Evolutionary conservation across 2,329 filamentous ascomycete species (phyloP).

Genomic region (Coccinonectria pachysandricola): DNA sequence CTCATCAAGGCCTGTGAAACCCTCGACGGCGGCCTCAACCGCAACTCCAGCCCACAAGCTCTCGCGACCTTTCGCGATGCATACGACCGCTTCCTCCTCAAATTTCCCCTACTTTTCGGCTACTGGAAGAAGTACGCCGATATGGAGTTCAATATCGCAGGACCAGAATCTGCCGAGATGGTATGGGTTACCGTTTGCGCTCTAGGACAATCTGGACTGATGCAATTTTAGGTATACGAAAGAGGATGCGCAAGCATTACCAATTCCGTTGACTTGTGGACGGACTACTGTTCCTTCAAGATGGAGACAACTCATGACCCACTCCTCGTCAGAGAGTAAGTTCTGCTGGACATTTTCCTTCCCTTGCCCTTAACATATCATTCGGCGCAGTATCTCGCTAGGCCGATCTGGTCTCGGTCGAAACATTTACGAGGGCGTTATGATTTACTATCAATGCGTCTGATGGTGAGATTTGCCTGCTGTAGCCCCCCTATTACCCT

Average conservation of each 20-base stretch:
- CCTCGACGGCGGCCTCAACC: conserved; percentile 86
- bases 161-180: conserved; percentile 95
- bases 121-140: conserved; percentile 99
- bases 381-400: conserved; percentile 33
- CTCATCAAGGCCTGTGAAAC: conserved; percentile 72
- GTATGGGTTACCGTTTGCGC: conserved; percentile 36
- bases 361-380: conserved; percentile 55
- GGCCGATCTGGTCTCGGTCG: conserved; percentile 31
- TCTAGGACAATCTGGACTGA: conserved; percentile 5
- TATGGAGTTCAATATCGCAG: conserved; percentile 91
- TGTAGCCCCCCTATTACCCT: conserved; percentile 40
- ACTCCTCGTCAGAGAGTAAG: conserved; percentile 99
- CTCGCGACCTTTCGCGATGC: conserved; percentile 77
- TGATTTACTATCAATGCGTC: conserved; percentile 28
- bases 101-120: conserved; percentile 90
- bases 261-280: conserved; percentile 93
- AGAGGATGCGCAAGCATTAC: conserved; percentile 87
- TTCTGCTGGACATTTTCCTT: conserved; percentile 57
- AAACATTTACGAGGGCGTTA: conserved; percentile 25
- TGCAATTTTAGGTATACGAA: conserved; percentile 68
- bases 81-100: conserved; percentile 87
- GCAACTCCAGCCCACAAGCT: conserved; percentile 91
- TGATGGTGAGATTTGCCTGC: conserved; percentile 64
- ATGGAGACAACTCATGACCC: conserved; percentile 93
- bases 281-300: conserved; percentile 95